Evolutionary conservation across 1,284 basidiomycete species (phyloP), one percentile per base, ranked within the genome.

Genomic region (Kwoniella shivajii): DNA sequence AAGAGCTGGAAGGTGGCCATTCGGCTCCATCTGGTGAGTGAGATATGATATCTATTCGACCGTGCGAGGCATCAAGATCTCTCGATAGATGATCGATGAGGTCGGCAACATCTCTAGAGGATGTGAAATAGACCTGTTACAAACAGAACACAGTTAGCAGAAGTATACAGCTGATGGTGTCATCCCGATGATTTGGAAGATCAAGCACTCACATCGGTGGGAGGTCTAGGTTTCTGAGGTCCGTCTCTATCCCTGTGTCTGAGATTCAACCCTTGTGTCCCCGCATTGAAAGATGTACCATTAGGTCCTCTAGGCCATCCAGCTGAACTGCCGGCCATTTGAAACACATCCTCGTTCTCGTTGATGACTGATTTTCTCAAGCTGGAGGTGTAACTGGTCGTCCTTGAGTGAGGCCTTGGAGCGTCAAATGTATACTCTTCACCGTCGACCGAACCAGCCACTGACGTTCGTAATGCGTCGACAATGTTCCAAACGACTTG

Each of bases 401-500:
- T 33, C 22, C 59, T 24, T 10, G 61, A 64, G 50, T 58, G 61
- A 2, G 48, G 44, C 7, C 13, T 48, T 47, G 48, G 38, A 27
- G 26, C 29, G 29, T 53, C 50, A 36, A 59, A 59, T 5, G 37
- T 42, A 30, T 54, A 57, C 45, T 58, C 59, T 42, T 60, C 54
- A 7, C 48, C 59, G 51, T 64, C 49, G 14, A 50, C 44, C 14
- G 56, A 53, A 10, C 55, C 58, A 22, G 60, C 26, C 9, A 56
- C 50, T 6, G 54, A 57, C 9, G 57, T 57, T 22, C 67, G 68
- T 20, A 74, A 58, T 1, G 69, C 75, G 46, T 77, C 70, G 29
- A 75, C 71, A 27, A 77, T 59, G 36, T 69, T 69, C 75, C 75
- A 77, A 2, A 74, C 71, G 0, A 77, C 64, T 42, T 68, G 59